Conservation (phyloP, 352 stramenopile species). For the Phytophthora pistaciae region DNA sequence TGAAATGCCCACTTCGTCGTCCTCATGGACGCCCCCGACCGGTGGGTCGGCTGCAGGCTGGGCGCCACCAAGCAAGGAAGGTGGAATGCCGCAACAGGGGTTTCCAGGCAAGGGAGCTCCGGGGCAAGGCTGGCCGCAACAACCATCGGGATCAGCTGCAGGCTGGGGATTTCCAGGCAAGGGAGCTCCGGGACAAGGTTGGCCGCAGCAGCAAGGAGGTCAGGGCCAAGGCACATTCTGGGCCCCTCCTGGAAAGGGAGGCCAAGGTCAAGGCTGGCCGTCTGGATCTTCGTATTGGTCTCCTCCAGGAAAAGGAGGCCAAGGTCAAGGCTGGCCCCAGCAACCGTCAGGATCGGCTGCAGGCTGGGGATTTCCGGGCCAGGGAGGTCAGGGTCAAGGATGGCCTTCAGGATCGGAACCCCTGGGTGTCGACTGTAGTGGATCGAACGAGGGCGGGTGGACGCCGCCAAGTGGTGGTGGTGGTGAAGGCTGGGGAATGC, state of each 20-base stretch:
- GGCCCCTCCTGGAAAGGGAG: neutral
- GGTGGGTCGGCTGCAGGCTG: neutral
- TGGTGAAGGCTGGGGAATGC: neutral
- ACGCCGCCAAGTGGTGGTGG: constrained; percentile 1
- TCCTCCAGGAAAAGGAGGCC: neutral
- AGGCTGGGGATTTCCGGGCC: neutral
- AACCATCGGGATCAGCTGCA: neutral
- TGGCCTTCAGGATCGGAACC: neutral
- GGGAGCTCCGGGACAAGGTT: neutral
- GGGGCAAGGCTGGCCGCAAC: constrained; percentile 1
- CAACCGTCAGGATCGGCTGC: neutral
- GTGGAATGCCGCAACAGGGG: neutral
- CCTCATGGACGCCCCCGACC: neutral
- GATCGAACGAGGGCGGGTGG: constrained; percentile 5
- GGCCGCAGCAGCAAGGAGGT: neutral
- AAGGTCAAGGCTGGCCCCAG: neutral
- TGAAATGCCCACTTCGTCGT: constrained; percentile 4
- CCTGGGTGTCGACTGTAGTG: constrained; percentile 13
- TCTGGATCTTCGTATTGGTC: neutral
- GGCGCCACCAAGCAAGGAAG: neutral
- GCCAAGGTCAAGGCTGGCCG: neutral
- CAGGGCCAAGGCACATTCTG: neutral
- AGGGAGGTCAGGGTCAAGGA: constrained; percentile 2
- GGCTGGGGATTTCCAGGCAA: neutral
- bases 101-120: too few relatives aligned